Evolutionary conservation across 345 rosid genomes (phyloP), one percentile per base, ranked within the genome.

Genomic region (Acer campestre): DNA sequence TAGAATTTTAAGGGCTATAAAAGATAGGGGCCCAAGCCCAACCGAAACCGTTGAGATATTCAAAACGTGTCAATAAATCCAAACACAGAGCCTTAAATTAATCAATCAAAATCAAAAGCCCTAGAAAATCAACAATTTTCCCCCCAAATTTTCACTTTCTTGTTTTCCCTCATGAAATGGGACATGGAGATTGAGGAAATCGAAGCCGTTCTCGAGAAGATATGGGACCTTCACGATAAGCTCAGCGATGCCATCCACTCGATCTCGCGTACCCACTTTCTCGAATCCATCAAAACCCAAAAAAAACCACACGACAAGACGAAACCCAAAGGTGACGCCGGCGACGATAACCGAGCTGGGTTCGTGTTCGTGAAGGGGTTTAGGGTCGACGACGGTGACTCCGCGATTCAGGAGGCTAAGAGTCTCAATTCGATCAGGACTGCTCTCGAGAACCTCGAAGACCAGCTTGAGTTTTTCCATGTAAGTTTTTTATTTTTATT

Each of bases 161-260:
- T 4, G 6, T 35, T 35, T 71, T n/a, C 78, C 49, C 71, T 16
- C 51, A 75, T 83, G 97, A 88, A 80, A 83, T 90, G 92, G 92
- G 89, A 89, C 49, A 95, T 96, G 99, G 98, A 96, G 89, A 77
- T 86, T 31, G 97, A 92, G 53, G 99, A 92, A 84, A 87, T 92
- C 74, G 98, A 94, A 84, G 92, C 90, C 0, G 88, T 90, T 46
- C 90, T 95, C 18, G 99, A 92, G 89, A 95, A 89, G 84, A 93
- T 95, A 59, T 95, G 99, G 94, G 99, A 93, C 84, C 86, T 95
- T 13, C 99, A 93, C 85, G 97, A 93, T 88, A 95, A 93, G 85
- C 89, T 95, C 38, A 95, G 97, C 88, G 99, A 95, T 82, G 97
- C 94, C 68, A 95, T 96, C 71, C 97, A 90, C 89, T 82, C 92